Conservation (phyloP, 2,329 filamentous ascomycete genomes). For the Colletotrichum filicis region DNA sequence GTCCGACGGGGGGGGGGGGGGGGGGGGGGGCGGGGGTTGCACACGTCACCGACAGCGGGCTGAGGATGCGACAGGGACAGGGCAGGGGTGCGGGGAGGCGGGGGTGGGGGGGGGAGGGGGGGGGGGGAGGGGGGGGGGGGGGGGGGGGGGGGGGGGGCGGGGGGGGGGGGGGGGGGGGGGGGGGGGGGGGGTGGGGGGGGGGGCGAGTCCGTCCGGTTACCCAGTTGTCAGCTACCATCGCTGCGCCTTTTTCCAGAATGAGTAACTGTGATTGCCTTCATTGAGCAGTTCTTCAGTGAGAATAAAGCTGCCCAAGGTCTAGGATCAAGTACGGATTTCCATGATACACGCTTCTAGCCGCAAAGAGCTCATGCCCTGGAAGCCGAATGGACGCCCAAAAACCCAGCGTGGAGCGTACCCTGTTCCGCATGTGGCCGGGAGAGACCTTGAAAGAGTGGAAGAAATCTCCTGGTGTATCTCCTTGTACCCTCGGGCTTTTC, state of each 20-base stretch:
- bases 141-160: background rate
- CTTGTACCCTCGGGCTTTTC: constrained; percentile 5
- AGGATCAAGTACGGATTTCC: background rate
- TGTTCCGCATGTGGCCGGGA: constrained; percentile 5
- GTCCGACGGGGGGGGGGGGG: background rate
- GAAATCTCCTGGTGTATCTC: constrained; percentile 4
- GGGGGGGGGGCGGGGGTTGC: too few species aligned
- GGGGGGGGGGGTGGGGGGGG: too few species aligned
- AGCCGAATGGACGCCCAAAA: constrained; percentile 1
- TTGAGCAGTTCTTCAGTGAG: background rate
- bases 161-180: background rate
- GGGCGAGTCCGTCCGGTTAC: background rate
- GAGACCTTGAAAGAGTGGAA: background rate
- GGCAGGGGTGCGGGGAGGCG: too few species aligned
- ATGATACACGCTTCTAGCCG: background rate
- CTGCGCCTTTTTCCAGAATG: constrained; percentile 9
- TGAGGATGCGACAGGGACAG: too few species aligned
- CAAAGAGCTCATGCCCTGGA: background rate
- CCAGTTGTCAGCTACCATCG: constrained; percentile 1
- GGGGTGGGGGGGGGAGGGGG: background rate
- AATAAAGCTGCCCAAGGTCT: background rate
- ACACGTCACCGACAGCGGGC: too few species aligned
- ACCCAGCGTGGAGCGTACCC: background rate
- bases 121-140: constrained; percentile 1
- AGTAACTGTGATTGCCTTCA: background rate